A percentile compares a stretch with the other conserved stretches of the same genome.
phyloP scores from a whole-genome alignment of 2,329 filamentous ascomycete genomes.

The Diaporthe sp. region DNA sequence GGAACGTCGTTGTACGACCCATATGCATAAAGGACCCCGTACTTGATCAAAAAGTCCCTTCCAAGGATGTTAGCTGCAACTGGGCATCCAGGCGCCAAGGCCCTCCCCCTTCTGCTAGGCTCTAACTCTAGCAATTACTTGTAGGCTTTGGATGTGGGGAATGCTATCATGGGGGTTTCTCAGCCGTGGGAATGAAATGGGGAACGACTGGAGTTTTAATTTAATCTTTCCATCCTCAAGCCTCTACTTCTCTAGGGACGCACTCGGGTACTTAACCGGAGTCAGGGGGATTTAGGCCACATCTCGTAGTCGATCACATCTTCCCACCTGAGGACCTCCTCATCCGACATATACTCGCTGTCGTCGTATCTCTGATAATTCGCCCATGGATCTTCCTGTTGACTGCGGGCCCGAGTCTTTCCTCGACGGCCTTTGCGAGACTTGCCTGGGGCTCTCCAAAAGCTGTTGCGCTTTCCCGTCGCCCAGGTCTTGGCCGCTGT shows the following conservation, averaged over 20 bases:
- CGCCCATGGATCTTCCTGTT: neutral
- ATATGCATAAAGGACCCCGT: no score
- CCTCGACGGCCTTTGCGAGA: neutral
- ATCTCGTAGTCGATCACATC: conserved; percentile 25
- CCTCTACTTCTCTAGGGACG: neutral
- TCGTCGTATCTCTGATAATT: neutral
- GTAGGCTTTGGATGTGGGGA: no score
- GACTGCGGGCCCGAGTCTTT: neutral
- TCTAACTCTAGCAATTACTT: no score
- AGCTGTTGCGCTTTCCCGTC: neutral
- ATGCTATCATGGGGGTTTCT: no score
- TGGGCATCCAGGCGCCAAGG: no score
- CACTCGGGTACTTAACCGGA: neutral
- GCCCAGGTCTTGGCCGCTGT: neutral
- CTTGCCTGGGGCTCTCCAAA: neutral
- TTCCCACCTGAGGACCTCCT: conserved; percentile 1
- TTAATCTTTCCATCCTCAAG: no score
- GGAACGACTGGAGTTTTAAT: no score
- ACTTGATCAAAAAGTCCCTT: no score
- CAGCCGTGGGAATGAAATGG: no score
- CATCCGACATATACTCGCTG: neutral
- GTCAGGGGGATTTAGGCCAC: conserved; percentile 22
- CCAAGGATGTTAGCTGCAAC: no score
- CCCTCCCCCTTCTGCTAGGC: no score
- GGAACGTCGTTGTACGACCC: no score